Base-by-base conservation (phyloP, 768 basidiomycete genomes). In the Coprinopsis marcescibilis region DNA sequence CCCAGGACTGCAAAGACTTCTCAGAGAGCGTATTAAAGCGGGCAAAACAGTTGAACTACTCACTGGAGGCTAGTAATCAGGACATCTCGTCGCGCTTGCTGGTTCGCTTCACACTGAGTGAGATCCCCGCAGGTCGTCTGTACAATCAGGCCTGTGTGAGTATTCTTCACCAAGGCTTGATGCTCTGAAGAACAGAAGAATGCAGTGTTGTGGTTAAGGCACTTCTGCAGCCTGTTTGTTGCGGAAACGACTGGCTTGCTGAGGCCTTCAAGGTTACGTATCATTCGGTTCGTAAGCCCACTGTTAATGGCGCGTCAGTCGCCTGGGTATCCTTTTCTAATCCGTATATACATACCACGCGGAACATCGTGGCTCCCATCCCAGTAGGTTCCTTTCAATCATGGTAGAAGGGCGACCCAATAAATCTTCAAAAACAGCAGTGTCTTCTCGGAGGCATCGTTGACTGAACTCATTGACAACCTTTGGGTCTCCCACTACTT, bases 111-210 rank as follows among this genome's bases (percentile, higher is more conserved):
- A 37, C 65, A 67, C 34, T 62, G 65, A 8, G 64, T 51, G 3
- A 63, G 52, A 6, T 50, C 53, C 39, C 58, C 57, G 32, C 55
- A 50, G 1, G 57, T 58, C 20, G 58, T 57, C 24, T 46, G 48
- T 41, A 51, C 60, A 20, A 58, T 57, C 3, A 33, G 38, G 13
- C 50, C 37, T 6, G 43, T 46, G 51, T 65, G 64, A 13, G 30
- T 33, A 11, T 36, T 32, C 35, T 52, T 50, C 3, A 59, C 58
- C 2, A 49, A 43, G 3, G 49, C 15, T 53, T 58, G 62, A 42
- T 66, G 64, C 11, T 45, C 52, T 4, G 58, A 54, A 12, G 56
- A 60, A 48, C 66, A 68, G 38, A 53, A 63, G 35, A 63, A 66
- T 0, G 63, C 49, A 3, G 63, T 35, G 5, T 44, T 49, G 43